Base-by-base conservation (phyloP, 371 early-diverging fungal genomes). In the Dipsacomyces acuminosporus region DNA sequence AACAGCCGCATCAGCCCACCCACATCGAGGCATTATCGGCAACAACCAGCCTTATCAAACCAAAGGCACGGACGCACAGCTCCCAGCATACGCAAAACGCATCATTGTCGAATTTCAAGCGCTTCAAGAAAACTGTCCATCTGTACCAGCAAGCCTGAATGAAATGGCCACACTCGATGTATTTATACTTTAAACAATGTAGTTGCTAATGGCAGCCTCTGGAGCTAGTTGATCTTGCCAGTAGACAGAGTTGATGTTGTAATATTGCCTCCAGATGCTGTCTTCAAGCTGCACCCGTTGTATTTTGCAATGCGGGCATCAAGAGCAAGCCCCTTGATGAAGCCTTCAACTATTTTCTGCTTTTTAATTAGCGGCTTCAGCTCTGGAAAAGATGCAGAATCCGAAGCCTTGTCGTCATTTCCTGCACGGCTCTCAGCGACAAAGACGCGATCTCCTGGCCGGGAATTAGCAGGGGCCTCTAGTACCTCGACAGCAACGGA, bases 51-150 rank as follows among this genome's bases (percentile, higher is more conserved):
- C 38, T 38, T 11, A 17, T 38, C 38, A 38, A 38, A 17, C 38
- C 38, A 11, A 38, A 38, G 38, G 4, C 14, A 4, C n/a, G 4
- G 17, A 7, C 17, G 17, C 8, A 14, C 14, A 13, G n/a, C 5
- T n/a, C 8, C 4, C 38, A 38, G 8, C 11, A 13, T 17, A 5
- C 11, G 14, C 38, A 38, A 38, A 17, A 22, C 22, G 9, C 18
- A 2, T 9, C 25, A 2, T 7, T 14, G 5, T 54, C 67, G 14
- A 66, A 66, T 44, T 66, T 54, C 44, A 66, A 66, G 54, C 54
- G 53, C 23, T 66, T 66, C 40, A 53, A 42, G 26, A 66, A 66
- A 43, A 66, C 67, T 0, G 25, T 54, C 19, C 61, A 66, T 17
- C 40, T 25, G 6, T 66, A 61, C 35, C 58, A 61, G 23, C 22